Evolutionary conservation across 2,329 filamentous ascomycete species (phyloP), one percentile per base, ranked within the genome.

Genomic region (Pochonia chlamydosporia): DNA sequence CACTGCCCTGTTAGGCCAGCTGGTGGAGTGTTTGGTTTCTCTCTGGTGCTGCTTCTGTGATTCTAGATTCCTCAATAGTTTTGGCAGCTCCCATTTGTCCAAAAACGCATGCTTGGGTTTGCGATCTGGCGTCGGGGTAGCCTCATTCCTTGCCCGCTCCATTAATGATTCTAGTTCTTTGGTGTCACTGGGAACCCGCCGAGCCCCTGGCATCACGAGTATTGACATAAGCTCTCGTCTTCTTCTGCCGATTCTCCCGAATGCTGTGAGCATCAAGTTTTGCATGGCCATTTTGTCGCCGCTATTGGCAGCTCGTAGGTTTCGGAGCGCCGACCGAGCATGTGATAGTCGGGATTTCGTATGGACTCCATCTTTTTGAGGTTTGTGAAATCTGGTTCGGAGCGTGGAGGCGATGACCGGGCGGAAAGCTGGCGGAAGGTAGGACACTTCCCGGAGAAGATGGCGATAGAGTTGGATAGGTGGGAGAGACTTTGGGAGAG

Each of bases 371-470:
- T 69, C 54, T 11, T 56, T 23, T 4, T 53, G 60, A 51, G 72
- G 63, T 3, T 62, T 61, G n/a, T 68, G 69, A 56, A 81, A 83
- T 28, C 70, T 69, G 7, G 54, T 49, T 43, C 65, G 63, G 40
- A 82, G 73, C 28, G 66, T 66, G 6, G 63, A 54, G 40, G 65
- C 58, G 45, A 78, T 63, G 46, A 67, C 72, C 3, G 64, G 60
- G 33, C 71, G 72, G 49, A 75, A 76, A 33, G 73, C 62, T 3
- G 69, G 68, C 1, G 79, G 79, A 3, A 84, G 73, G 57, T 85
- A 85, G 24, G 76, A 74, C 33, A 72, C 67, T 65, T 83, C 79
- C 49, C 81, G 78, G 30, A 84, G 75, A 20, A 84, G 65, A 49
- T 78, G 72, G 47, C 81, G 74, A 60, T 81, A 84, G 40, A 81